Percentiles rank a stretch among this genome's conserved stretches.
phyloP scores from a whole-genome alignment of 2,329 filamentous ascomycete genomes.

The Coniochaeta hoffmannii region DNA sequence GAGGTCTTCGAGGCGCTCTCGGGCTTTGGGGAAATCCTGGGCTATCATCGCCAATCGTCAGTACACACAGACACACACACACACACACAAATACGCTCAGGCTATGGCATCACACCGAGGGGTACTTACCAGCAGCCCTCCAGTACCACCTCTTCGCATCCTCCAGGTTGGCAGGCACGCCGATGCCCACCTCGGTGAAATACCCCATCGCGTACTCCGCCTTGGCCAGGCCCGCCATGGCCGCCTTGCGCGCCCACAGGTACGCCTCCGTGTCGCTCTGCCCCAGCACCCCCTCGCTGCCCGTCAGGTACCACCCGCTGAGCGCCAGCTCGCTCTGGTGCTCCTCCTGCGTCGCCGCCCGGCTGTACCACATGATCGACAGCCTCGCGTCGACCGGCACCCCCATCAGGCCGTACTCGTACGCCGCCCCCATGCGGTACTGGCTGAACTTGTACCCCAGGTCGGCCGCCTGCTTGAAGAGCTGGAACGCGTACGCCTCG shows the following conservation, averaged over 20 bases:
- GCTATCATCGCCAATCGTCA: conserved; percentile 46
- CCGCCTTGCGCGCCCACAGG: conserved; percentile 92
- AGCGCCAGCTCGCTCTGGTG: conserved; percentile 84
- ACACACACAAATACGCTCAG: no score
- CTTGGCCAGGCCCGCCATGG: conserved; percentile 79
- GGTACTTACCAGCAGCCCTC: conserved; percentile 79
- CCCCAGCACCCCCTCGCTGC: conserved; percentile 75
- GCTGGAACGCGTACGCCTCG: conserved; percentile 68
- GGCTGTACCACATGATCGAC: conserved; percentile 91
- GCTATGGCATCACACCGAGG: no score
- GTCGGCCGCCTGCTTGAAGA: conserved; percentile 80
- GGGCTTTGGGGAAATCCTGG: conserved; percentile 89
- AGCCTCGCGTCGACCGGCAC: conserved; percentile 74
- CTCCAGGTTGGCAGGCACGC: conserved; percentile 75
- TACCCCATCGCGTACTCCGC: conserved; percentile 98
- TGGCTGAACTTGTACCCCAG: conserved; percentile 94
- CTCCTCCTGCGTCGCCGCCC: conserved; percentile 85
- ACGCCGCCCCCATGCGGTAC: conserved; percentile 79
- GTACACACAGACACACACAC: not conserved
- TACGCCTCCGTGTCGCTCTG: conserved; percentile 96
- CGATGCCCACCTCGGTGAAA: conserved; percentile 93
- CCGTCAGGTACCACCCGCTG: conserved; percentile 92
- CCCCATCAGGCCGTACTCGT: conserved; percentile 81
- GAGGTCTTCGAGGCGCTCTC: conserved; percentile 86
- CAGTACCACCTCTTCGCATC: conserved; percentile 99